A percentile compares a stretch with the other conserved stretches of the same genome.
Conservation (phyloP, 768 basidiomycete species). For the Boletus reticuloceps region DNA sequence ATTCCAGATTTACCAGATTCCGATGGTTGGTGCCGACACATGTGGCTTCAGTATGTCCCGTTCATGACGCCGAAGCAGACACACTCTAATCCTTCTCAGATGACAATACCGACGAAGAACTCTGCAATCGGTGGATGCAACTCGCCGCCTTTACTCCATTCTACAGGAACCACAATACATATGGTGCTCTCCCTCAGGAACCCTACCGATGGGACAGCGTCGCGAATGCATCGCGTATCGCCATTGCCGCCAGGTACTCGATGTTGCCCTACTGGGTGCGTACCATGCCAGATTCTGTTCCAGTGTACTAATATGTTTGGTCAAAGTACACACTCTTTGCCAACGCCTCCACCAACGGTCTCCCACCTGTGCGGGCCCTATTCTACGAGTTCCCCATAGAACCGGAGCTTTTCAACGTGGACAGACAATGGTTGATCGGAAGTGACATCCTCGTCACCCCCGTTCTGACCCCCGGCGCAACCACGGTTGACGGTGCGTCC, state of each 20-base stretch:
- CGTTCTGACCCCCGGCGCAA: too few species aligned
- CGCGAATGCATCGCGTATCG: conserved; percentile 66
- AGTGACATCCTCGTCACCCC: too few species aligned
- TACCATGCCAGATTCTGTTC: neutral
- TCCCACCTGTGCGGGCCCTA: conserved; percentile 70
- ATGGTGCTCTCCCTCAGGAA: conserved; percentile 70
- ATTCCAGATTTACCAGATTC: conserved; percentile 82
- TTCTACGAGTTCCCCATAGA: conserved; percentile 79
- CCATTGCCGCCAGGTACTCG: conserved; percentile 68
- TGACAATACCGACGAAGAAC: conserved; percentile 74
- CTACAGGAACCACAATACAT: conserved; percentile 74
- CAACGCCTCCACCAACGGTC: conserved; percentile 59
- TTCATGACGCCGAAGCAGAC: neutral
- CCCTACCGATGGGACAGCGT: conserved; percentile 83
- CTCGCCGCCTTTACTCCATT: conserved; percentile 82
- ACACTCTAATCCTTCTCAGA: conserved; percentile 9
- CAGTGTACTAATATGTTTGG: neutral
- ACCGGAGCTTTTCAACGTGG: conserved; percentile 57
- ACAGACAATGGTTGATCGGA: conserved; percentile 73
- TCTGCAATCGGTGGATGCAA: conserved; percentile 86
- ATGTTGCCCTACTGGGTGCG: conserved; percentile 78
- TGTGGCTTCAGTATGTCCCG: conserved; percentile 31
- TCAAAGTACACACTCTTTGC: conserved; percentile 70
- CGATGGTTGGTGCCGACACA: conserved; percentile 80
- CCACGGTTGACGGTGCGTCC: too few species aligned